Base-by-base conservation (phyloP, 179 eudicot species). In the Beta lomatogona region DNA sequence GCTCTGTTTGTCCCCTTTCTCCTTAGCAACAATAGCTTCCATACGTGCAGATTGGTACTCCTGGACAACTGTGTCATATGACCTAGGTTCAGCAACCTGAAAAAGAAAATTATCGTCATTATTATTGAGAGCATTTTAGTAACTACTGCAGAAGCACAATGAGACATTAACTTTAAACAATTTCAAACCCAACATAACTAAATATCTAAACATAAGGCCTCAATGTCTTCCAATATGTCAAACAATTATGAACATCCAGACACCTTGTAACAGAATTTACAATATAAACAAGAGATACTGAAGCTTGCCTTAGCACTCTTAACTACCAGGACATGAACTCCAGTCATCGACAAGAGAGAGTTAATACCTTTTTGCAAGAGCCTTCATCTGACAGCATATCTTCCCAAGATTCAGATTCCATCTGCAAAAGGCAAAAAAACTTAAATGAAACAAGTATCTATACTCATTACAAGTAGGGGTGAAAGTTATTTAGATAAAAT, bases 11-110 rank as follows among this genome's bases (percentile, higher is more conserved):
- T 95, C 99, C 71, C 88, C 85, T 86, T 88, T 90, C 69, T 86
- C 91, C 91, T 95, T 95, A 77, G 98, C 95, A 81, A 82, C 81
- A 81, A 87, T 71, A 80, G 99, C 99, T 87, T 92, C 93, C 83
- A 88, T 48, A 77, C 94, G 91, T 80, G 99, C 98, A 84, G 83
- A 83, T 53, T 87, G 91, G 84, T 92, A 95, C 67, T 95, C 99
- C 68, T 84, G 77, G 59, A 91, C 82, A 87, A 95, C 86, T 73
- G 89, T 75, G 71, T 94, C 94, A 82, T 64, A 76, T 81, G 86
- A 80, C 78, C 90, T 91, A 77, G 90, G 91, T 86, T 88, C 85
- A 81, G 78, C 73, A 76, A 82, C 93, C 98, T 95, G 85, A 45
- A 75, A 80, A 52, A 59, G 73, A 7, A 71, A 9, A 54, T 25